A percentile compares a stretch with the other conserved stretches of the same genome.
Conservation (phyloP, 176 grass and related monocot species). For the Zea mays region DNA sequence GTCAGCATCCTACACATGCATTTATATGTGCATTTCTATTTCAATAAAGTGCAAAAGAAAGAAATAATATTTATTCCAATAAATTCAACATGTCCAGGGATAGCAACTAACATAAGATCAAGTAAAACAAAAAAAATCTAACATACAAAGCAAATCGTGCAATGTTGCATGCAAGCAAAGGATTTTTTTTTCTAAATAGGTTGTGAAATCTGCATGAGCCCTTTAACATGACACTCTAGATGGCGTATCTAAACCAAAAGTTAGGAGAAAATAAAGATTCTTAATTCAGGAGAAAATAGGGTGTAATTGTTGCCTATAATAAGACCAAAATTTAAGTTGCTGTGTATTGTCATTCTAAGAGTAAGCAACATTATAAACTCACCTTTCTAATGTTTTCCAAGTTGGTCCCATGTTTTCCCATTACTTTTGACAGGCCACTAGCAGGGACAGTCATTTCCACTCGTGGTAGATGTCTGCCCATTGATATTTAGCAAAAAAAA, state of each 20-base stretch:
- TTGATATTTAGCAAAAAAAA: constrained; percentile 21
- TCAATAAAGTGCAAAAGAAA: neutral
- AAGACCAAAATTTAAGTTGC: no score
- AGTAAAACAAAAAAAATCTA: neutral
- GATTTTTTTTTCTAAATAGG: no score
- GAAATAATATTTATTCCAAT: constrained; percentile 17
- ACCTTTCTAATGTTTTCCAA: constrained; percentile 6
- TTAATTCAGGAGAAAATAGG: no score
- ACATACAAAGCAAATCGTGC: neutral
- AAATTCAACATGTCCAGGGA: neutral
- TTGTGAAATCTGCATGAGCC: no score
- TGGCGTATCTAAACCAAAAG: no score
- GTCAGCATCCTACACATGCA: neutral
- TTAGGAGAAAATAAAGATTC: no score
- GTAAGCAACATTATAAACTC: no score
- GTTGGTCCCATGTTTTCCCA: constrained; percentile 93
- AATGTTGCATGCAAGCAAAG: neutral
- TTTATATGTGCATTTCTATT: neutral
- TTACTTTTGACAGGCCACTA: constrained; percentile 71
- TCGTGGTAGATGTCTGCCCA: constrained; percentile 45
- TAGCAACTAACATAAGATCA: neutral
- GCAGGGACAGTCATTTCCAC: constrained; percentile 84
- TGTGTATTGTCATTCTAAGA: no score
- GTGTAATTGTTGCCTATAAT: no score
- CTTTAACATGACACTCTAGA: no score